Evolutionary conservation across 2,329 filamentous ascomycete genomes (phyloP).

Genomic region (Mycosphaerella arachidis): DNA sequence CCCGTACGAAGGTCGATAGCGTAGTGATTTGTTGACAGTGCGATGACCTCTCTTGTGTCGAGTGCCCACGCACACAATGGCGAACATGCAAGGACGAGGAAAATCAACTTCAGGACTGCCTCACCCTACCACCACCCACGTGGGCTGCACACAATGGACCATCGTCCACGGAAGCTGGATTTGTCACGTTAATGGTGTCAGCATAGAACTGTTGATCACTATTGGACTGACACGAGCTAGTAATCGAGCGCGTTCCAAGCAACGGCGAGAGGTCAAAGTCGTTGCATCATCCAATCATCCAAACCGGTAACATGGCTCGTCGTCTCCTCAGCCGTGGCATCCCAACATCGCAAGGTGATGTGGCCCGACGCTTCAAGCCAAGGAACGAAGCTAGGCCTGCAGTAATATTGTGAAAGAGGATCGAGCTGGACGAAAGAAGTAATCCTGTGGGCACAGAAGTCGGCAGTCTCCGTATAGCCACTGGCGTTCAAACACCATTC

Average conservation of each 20-base stretch:
- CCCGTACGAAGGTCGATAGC: background rate
- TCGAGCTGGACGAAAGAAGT: background rate
- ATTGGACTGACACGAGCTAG: background rate
- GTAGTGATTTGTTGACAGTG: background rate
- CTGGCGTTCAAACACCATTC: background rate
- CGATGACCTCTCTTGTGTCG: no score
- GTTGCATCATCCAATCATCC: background rate
- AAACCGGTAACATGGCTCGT: background rate
- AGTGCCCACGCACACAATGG: background rate
- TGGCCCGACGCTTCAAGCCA: background rate
- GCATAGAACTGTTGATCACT: background rate
- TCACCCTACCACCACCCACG: background rate
- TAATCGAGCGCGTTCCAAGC: background rate
- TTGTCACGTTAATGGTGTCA: background rate
- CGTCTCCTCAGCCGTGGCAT: background rate
- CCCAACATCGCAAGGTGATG: background rate
- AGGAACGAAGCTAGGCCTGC: background rate
- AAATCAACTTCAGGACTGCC: no score
- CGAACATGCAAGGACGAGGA: no score
- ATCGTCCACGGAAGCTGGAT: background rate
- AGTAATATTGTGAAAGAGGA: background rate
- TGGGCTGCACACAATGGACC: background rate
- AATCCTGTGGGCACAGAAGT: background rate
- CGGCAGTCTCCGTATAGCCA: background rate
- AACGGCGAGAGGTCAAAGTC: background rate